Base-by-base conservation (phyloP, 768 basidiomycete genomes). In the Lepiota venenata region DNA sequence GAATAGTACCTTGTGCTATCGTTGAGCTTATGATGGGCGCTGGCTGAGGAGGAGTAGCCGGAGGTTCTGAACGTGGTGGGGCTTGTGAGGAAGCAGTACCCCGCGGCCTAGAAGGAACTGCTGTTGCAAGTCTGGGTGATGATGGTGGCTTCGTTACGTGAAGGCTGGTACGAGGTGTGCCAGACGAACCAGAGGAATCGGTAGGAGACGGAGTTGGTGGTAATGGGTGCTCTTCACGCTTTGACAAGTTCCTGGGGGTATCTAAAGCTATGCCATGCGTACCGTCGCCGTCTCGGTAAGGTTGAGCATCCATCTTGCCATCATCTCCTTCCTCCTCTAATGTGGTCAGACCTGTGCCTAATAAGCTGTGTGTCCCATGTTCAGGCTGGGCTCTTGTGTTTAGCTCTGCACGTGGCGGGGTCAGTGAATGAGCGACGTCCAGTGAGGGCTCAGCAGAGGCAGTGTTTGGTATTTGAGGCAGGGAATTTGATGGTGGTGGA, bases 1-100 rank as follows among this genome's bases (percentile, higher is more conserved):
- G 80, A 58, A 92, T 87, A 18, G 85, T 83, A 38, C 90, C 82
- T 67, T 82, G 78, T 21, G 64, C 71, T 11, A 83, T 79, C 1
- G 84, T 78, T 3, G 80, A 63, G 61, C 83, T 87, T 61, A 88
- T 84, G 53, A 85, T 64, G 21, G 68, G 68, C n/a, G 27, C 44
- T 38, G 44, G 18, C 4, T 53, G 52, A 2, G 63, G 61, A 41
- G 69, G 77, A 43, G 56, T 60, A 11, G 65, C 56, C 38, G 64
- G 38, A 11, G 43, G 55, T 49, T 78, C 76, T 49, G 74, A 68
- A 5, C 73, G 74, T 3, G 69, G 70, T 36, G 71, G 68, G 47
- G 70, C 59, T 47, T 76, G 78, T 21, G 89, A 82, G 15, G 79
- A 74, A 9, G 4, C 8, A 32, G 32, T 32, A 20, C 82, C 83